Percentiles rank a stretch among this genome's conserved stretches.
Conservation (phyloP, 2,329 filamentous ascomycete genomes). For the Pseudogymnoascus sp. region DNA sequence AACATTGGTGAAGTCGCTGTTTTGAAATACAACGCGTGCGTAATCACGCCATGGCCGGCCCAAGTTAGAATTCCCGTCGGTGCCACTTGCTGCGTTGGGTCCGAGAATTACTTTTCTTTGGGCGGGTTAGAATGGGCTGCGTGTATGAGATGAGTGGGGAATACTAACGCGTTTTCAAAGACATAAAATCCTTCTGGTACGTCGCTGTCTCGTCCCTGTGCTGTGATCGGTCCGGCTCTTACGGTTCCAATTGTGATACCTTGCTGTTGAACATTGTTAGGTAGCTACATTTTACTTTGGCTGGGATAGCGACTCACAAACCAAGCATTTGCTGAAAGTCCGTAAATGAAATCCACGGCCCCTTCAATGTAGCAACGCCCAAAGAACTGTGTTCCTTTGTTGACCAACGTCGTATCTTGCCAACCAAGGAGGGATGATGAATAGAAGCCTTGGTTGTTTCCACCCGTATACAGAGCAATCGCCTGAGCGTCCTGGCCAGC, state of each 20-base stretch:
- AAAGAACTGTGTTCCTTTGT: slow-evolving; percentile 46
- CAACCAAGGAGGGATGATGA: slow-evolving; percentile 44
- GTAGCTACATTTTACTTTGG: neutral
- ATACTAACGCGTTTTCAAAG: neutral
- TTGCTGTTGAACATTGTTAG: slow-evolving; percentile 22
- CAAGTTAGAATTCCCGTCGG: slow-evolving; percentile 37
- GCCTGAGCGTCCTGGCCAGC: slow-evolving; percentile 34
- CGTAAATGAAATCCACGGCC: slow-evolving; percentile 52
- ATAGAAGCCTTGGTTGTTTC: slow-evolving; percentile 45
- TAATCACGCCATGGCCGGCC: slow-evolving; percentile 44
- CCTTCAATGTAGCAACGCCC: slow-evolving; percentile 48
- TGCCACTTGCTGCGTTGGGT: slow-evolving; percentile 12
- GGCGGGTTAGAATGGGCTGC: neutral
- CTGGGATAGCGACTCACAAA: slow-evolving; percentile 22
- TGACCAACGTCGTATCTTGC: slow-evolving; percentile 45
- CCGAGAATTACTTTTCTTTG: slow-evolving; percentile 12
- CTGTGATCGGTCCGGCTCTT: slow-evolving; percentile 41
- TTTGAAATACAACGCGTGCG: slow-evolving; percentile 43
- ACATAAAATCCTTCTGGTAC: slow-evolving; percentile 30
- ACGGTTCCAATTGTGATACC: slow-evolving; percentile 34
- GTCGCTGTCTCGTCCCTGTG: slow-evolving; percentile 36
- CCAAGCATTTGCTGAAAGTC: slow-evolving; percentile 40
- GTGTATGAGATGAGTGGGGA: neutral
- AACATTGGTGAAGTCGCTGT: slow-evolving; percentile 38
- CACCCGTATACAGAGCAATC: slow-evolving; percentile 42